Evolutionary conservation across 2,329 filamentous ascomycete genomes (phyloP), one percentile per base, ranked within the genome.

Genomic region (Neofusicoccum sp.): DNA sequence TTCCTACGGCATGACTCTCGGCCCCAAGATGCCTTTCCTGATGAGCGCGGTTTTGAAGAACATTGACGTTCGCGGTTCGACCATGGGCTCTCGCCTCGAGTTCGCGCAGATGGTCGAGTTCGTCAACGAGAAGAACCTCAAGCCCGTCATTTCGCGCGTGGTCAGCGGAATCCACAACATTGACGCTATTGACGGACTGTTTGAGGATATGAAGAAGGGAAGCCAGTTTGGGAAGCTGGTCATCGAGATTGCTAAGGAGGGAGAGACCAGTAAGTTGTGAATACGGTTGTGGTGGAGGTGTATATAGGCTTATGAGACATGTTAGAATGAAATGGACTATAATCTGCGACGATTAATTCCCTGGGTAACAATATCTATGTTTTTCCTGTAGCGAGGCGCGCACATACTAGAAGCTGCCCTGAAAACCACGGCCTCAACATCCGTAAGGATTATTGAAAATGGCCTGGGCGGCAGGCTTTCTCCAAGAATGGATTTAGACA

Each of bases 91-190:
- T 30, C 83, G 90, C 45, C 87, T 85, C 70, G 95, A 98, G 76
- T 98, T 97, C 70, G 80, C 80, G n/a, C 90, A 95, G 24, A 96
- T 98, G 91, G 82, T 97, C 5, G 81, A 83, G 1, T 96, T 96
- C 76, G 89, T 97, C 36, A 81, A 81, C 11, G 77, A 86, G 64
- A 86, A 91, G 65, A 84, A 88, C 70, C 87, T 97, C 63, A 83
- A 79, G 58, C 93, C 93, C 0, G 80, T 96, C 3, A 84, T 98
- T 1, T 95, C 89, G 65, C 83, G 88, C 57, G 84, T 87, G 0
- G 84, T 90, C 12, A 85, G 85, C 66, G 90, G 91, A 0, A 75
- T 96, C 66, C 86, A 89, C 57, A 87, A 93, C 67, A 67, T 96
- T 6, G 81, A 86, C n/a, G 88, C 80, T n/a, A 90, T 98, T 58